Percentiles rank a stretch among this genome's conserved stretches.
phyloP scores from a whole-genome alignment of 768 basidiomycete genomes.

The Agaricus blazei region DNA sequence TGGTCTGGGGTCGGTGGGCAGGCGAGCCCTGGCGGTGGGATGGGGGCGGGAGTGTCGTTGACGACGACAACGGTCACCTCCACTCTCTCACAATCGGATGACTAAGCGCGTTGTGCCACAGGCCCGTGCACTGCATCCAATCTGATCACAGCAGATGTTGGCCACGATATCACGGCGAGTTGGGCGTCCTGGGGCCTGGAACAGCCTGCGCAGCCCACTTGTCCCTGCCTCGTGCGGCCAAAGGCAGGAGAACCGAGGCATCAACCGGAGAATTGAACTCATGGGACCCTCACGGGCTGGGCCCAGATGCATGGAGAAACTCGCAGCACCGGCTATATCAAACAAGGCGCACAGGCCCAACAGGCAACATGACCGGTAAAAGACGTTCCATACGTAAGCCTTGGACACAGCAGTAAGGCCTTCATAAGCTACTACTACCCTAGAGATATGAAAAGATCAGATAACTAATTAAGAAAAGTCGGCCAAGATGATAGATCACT shows the following conservation, averaged over 20 bases:
- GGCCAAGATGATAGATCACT: background rate
- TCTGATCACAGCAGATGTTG: no score
- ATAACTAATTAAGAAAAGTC: background rate
- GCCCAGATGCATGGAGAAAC: no score
- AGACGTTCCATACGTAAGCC: no score
- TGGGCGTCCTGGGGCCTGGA: no score
- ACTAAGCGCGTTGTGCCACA: background rate
- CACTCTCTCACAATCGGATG: conserved; percentile 6
- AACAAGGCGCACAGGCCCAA: background rate
- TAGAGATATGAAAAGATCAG: background rate
- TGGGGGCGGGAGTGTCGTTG: conserved; percentile 7
- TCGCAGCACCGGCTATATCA: background rate
- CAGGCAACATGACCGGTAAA: no score
- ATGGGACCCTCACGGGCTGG: no score
- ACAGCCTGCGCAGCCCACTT: no score
- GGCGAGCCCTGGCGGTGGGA: conserved; percentile 1
- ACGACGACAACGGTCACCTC: conserved; percentile 7
- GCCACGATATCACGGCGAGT: no score
- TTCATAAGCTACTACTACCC: background rate
- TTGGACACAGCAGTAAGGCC: no score
- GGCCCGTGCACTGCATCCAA: background rate
- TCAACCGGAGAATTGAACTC: no score
- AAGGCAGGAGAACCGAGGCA: no score
- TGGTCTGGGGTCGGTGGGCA: background rate
- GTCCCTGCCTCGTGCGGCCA: no score